phyloP scores from a whole-genome alignment of 495 filamentous ascomycete genomes.

The Penicillium paradoxum region DNA sequence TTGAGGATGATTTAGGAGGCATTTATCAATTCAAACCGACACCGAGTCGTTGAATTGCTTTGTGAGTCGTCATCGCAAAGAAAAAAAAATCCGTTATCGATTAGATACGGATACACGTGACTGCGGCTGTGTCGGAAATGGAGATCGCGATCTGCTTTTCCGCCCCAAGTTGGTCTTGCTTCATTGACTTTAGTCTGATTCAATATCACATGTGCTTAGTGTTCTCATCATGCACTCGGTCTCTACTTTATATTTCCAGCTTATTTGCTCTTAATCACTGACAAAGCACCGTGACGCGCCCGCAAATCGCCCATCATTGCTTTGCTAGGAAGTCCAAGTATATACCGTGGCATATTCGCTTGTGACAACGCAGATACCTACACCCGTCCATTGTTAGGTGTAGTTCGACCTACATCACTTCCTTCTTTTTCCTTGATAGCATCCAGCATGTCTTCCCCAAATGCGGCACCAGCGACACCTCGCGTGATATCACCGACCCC shows the following conservation, averaged over 20 bases:
- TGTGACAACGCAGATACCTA: slow-evolving; percentile 15
- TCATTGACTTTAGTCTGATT: slow-evolving; percentile 8
- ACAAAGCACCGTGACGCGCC: slow-evolving; percentile 3
- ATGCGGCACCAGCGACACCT: slow-evolving; percentile 56
- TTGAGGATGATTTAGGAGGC: slow-evolving; percentile 38
- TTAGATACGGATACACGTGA: slow-evolving; percentile 25
- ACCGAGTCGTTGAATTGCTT: not conserved
- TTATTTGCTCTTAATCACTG: not conserved
- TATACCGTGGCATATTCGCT: slow-evolving; percentile 24
- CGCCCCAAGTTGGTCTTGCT: slow-evolving; percentile 25
- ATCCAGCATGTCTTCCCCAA: slow-evolving; percentile 42
- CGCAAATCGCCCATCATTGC: slow-evolving; percentile 23
- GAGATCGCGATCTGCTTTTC: slow-evolving; percentile 20
- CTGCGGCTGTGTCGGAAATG: slow-evolving; percentile 22
- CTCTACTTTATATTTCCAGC: not conserved
- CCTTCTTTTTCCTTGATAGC: slow-evolving; percentile 42
- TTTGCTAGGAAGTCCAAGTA: slow-evolving; percentile 17
- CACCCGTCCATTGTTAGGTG: slow-evolving; percentile 48
- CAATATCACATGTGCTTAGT: not conserved
- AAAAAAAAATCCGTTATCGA: slow-evolving; percentile 31
- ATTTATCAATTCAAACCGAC: slow-evolving; percentile 13
- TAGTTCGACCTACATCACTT: slow-evolving; percentile 40
- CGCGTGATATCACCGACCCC: slow-evolving; percentile 69
- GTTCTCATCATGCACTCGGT: slow-evolving; percentile 7
- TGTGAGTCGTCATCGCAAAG: slow-evolving; percentile 6